These are phyloP conservation scores for Fusarium avenaceum DNA, from an alignment of 2,329 filamentous ascomycete genomes.

Conservation along the genomic window DNA sequence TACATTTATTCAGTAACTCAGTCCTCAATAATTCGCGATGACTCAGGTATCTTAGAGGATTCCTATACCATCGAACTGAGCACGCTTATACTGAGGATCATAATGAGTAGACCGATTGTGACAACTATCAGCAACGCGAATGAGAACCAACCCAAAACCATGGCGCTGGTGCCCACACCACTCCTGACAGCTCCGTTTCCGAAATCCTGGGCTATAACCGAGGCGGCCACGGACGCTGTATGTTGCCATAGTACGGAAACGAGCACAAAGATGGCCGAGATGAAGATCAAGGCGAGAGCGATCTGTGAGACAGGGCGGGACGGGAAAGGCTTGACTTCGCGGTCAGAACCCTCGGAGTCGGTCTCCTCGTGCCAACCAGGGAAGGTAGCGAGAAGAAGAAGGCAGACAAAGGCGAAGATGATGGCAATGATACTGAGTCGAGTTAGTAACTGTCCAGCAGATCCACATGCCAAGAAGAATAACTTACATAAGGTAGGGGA, in stretches of 20 bases:
- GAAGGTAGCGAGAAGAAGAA: conserved; percentile 95
- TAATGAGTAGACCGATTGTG: conserved; percentile 92
- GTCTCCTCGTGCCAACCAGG: conserved; percentile 97
- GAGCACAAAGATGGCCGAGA: conserved; percentile 77
- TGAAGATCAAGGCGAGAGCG: conserved; percentile 91
- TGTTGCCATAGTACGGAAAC: conserved; percentile 90
- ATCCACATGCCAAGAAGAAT: not conserved
- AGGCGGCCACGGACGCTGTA: conserved; percentile 94
- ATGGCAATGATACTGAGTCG: conserved; percentile 88
- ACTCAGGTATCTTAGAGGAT: conserved; percentile 32
- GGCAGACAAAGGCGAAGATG: conserved; percentile 95
- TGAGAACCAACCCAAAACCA: conserved; percentile 98
- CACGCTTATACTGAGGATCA: conserved; percentile 93
- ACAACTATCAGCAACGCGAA: conserved; percentile 95
- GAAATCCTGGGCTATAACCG: conserved; percentile 91
- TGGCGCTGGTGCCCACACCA: conserved; percentile 92
- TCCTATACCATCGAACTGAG: conserved; percentile 70
- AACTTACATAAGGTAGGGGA: conserved; percentile 92
- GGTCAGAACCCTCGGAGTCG: conserved; percentile 83
- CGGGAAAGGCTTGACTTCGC: conserved; percentile 94
- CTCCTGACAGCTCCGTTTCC: conserved; percentile 89
- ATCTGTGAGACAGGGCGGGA: conserved; percentile 93
- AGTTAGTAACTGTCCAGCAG: conserved; percentile 7
- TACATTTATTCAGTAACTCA: conserved; percentile 40
- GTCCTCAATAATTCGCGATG: conserved; percentile 35